Conservation (phyloP, 1,284 basidiomycete species). For the Rhodotorula sp. region DNA sequence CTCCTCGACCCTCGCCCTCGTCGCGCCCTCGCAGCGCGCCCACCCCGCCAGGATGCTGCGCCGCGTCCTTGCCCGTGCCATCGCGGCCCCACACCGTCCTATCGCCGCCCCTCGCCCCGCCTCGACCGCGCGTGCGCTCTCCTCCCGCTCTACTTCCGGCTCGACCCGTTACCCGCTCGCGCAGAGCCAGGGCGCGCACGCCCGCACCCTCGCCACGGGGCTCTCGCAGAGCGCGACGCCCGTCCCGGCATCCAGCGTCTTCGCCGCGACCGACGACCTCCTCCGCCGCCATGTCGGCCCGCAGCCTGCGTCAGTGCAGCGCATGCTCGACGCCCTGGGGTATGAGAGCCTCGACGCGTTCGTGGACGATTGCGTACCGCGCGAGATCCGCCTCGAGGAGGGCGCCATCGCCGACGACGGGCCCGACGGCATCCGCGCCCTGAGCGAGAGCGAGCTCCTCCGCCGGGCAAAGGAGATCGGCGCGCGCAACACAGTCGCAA, state of each 20-base stretch:
- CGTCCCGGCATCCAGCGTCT: conserved; percentile 52
- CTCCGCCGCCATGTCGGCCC: conserved; percentile 86
- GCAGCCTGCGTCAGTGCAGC: conserved; percentile 68
- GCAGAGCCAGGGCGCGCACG: not conserved
- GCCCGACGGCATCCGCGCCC: conserved; percentile 61
- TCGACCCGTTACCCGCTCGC: not conserved
- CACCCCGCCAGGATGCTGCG: not conserved
- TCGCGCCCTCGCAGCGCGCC: not conserved
- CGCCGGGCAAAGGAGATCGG: conserved; percentile 75
- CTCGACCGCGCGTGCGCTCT: no score
- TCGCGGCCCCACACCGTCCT: not conserved
- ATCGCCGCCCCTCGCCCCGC: not conserved
- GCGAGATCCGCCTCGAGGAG: conserved; percentile 70
- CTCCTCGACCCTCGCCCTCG: not conserved
- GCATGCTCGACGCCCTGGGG: conserved; percentile 78
- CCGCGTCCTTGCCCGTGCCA: not conserved
- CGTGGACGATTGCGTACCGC: conserved; percentile 74
- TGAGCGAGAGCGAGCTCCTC: conserved; percentile 85
- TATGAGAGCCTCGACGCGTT: conserved; percentile 86
- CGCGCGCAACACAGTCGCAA: conserved; percentile 74
- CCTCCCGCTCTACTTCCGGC: not conserved
- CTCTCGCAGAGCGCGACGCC: conserved; percentile 22
- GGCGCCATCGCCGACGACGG: conserved; percentile 64
- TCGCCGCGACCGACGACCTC: conserved; percentile 82
- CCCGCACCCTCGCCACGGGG: conserved; percentile 30